Evolutionary conservation across 495 filamentous ascomycete genomes (phyloP), one percentile per base, ranked within the genome.

Genomic region (Jackrogersella minutella): DNA sequence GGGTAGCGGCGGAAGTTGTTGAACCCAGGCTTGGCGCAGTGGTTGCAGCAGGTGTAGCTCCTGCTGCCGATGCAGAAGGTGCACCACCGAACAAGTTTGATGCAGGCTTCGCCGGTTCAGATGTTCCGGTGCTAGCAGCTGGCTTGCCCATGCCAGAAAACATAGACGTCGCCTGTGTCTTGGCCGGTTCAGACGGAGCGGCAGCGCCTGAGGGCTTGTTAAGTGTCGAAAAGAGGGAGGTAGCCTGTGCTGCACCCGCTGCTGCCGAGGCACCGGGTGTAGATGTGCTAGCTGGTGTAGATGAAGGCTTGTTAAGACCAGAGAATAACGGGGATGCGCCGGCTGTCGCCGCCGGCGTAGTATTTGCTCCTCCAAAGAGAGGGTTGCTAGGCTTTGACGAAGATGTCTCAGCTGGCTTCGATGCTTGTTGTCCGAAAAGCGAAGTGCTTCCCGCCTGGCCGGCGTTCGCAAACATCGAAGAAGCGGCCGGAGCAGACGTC

Each of bases 11-110:
- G 43, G 66, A 57, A 37, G 47, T 24, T 16, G 64, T 41, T 37
- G 64, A 16, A 13, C 51, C 56, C 8, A 28, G 30, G n/a, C 47
- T 54, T 17, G 64, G 30, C 14, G 67, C 58, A 1, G 66, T 53
- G 17, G 53, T 54, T 6, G 72, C 54, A 28, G 69, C 44, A 2
- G 74, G 33, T 16, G 70, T 53, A 41, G 61, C 58, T 7, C 58
- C 58, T 8, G 69, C 61, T 8, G 75, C 58, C n/a, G 73, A 34
- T 30, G 63, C 62, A 56, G 70, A 31, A 33, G 52, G 31, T 30
- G 63, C 50, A 21, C 62, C 62, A 22, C 72, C 71, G 41, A 81
- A 79, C 0, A 78, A 55, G 43, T 64, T 66, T 51, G 64, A 47
- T n/a, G 75, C 10, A 40, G 75, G 39, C 49, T 79, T 76, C 5